Base-by-base conservation (phyloP, 148 eudicot species). In the Rhododendron mucronatum region DNA sequence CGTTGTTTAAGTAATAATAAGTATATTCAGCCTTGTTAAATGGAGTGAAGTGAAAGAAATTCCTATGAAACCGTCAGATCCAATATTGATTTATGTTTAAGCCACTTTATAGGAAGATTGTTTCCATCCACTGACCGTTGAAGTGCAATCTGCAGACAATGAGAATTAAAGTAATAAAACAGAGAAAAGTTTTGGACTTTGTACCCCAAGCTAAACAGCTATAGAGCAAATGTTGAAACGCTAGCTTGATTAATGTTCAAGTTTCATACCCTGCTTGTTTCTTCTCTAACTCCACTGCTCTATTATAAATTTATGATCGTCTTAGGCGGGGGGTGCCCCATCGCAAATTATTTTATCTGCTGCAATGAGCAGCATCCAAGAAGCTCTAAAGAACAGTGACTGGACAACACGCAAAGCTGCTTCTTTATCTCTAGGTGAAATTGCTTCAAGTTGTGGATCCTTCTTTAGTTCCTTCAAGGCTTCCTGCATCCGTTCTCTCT, bases 371-470 rank as follows among this genome's bases (percentile, higher is more conserved):
- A 94, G 98, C 92, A 93, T 96, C 51, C 98, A 93, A 85, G 98
- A 96, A 87, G 87, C 93, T 81, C 93, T 96, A 7, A 94, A 93
- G 90, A 92, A 89, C 83, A 87, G 86, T 90, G 98, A 96, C 76
- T 96, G 98, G 98, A 85, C 91, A 80, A 93, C 98, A 59, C 95
- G 98, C n/a, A 96, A 94, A 91, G 96, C 98, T 89, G 96, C 98
- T 61, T 89, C 93, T 74, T 87, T 88, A 84, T 92, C 93, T 41
- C 82, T 96, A 80, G 95, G 92, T 15, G 93, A 94, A 73, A 94
- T 96, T 84, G 94, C 94, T 88, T 92, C 94, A 67, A 90, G 93
- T 90, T 94, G 94, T 63, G 93, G 92, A 82, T 89, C 92, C 78
- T 89, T 89, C 88, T 89, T 89, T 84, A 87, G 91, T 48, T 90